Evolutionary conservation across 192 early-diverging fungal genomes (phyloP).

Genomic region (Borealophlyctis nickersoniae): DNA sequence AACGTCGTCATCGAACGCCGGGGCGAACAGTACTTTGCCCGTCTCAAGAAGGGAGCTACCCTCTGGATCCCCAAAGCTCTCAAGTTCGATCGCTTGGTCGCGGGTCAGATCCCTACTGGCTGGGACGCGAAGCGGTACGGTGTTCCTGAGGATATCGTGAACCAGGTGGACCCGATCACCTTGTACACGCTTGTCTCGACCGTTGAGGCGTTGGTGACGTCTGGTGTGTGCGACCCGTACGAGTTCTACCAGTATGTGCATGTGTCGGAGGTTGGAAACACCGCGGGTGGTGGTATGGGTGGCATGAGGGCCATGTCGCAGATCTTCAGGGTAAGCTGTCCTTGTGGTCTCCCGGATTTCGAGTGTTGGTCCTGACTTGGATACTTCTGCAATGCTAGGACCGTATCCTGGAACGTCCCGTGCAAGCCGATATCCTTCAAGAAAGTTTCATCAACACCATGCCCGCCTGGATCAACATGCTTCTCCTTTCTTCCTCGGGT

Average conservation of each 20-base stretch:
- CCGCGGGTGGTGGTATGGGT: constrained; percentile 85
- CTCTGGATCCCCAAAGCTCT: constrained; percentile 92
- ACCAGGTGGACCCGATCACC: constrained; percentile 90
- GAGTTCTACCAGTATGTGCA: constrained; percentile 96
- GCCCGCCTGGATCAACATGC: constrained; percentile 96
- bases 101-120: constrained; percentile 92
- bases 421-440: constrained; percentile 90
- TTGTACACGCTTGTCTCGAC: constrained; percentile 87
- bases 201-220: constrained; percentile 84
- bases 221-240: constrained; percentile 94
- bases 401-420: constrained; percentile 74
- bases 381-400: too few species aligned
- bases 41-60: constrained; percentile 81
- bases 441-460: constrained; percentile 95
- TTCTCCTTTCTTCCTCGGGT: constrained; percentile 87
- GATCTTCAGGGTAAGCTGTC: constrained; percentile 56
- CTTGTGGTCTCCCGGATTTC: background rate
- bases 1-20: constrained; percentile 69
- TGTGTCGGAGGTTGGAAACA: constrained; percentile 90
- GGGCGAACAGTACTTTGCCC: constrained; percentile 73
- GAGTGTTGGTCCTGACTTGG: constrained; percentile 1
- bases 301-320: constrained; percentile 75
- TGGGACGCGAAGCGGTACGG: constrained; percentile 92
- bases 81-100: constrained; percentile 82
- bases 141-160: constrained; percentile 83